Evolutionary conservation across 1,284 basidiomycete genomes (phyloP).

Genomic region (Ustilago lituana): DNA sequence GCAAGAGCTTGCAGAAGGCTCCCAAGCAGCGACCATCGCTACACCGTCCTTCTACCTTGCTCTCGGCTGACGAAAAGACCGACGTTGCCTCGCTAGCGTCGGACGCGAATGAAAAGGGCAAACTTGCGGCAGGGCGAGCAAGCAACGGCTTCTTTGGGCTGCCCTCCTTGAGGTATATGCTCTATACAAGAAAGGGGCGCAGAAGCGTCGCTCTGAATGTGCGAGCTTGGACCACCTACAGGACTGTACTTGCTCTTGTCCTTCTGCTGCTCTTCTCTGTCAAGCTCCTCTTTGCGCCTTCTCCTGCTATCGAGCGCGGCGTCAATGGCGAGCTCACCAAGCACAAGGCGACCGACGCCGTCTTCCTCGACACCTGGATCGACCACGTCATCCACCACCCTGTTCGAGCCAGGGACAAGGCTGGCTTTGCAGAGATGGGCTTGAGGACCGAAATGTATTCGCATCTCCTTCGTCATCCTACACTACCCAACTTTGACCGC

Average conservation of each 20-base stretch:
- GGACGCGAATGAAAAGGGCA: neutral
- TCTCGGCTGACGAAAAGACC: slow-evolving; percentile 23
- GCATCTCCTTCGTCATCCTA: slow-evolving; percentile 40
- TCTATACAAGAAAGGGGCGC: slow-evolving; percentile 25
- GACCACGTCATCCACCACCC: slow-evolving; percentile 45
- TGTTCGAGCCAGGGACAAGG: slow-evolving; percentile 39
- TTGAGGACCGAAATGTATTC: slow-evolving; percentile 49
- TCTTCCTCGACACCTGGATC: slow-evolving; percentile 44
- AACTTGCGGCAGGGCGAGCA: no score
- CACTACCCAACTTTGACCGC: slow-evolving; percentile 41
- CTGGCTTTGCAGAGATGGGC: slow-evolving; percentile 52
- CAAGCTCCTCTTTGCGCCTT: slow-evolving; percentile 12
- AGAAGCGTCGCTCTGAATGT: neutral
- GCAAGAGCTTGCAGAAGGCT: slow-evolving; percentile 8
- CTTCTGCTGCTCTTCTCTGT: slow-evolving; percentile 12
- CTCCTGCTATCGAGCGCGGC: slow-evolving; percentile 11
- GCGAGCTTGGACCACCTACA: slow-evolving; percentile 13
- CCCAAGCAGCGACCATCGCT: slow-evolving; percentile 32
- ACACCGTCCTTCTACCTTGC: slow-evolving; percentile 10
- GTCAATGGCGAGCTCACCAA: slow-evolving; percentile 24
- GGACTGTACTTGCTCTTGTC: slow-evolving; percentile 9
- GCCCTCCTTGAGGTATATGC: slow-evolving; percentile 16
- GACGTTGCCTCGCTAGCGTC: slow-evolving; percentile 22
- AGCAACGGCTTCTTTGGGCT: neutral
- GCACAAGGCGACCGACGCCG: slow-evolving; percentile 27